These are phyloP conservation scores for Solanum hybrid DNA, from an alignment of 305 asterid species.

Conservation along the genomic window DNA sequence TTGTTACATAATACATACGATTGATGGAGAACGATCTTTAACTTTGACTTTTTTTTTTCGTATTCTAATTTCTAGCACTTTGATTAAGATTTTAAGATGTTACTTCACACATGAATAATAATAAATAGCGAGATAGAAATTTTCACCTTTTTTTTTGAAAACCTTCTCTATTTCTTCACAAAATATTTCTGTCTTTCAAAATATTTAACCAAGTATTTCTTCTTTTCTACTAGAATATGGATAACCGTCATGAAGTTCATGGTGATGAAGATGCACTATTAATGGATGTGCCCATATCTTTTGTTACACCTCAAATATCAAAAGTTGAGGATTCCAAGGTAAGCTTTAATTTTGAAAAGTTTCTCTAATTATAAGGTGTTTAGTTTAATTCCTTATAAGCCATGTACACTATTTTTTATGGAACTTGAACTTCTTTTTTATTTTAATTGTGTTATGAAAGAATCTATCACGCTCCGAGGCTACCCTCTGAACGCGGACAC, in stretches of 20 bases:
- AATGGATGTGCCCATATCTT: background rate
- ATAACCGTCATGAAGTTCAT: background rate
- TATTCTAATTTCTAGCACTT: background rate
- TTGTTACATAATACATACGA: background rate
- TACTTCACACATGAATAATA: background rate
- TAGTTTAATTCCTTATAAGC: background rate
- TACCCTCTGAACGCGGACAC: background rate
- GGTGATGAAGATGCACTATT: background rate
- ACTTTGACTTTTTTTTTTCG: background rate
- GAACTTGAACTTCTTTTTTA: background rate
- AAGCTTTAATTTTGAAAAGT: background rate
- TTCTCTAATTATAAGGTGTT: background rate
- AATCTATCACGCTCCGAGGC: background rate
- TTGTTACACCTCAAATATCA: background rate
- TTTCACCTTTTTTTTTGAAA: background rate
- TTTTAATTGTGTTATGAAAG: background rate
- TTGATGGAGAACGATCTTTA: background rate
- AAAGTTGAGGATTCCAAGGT: background rate
- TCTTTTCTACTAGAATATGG: background rate
- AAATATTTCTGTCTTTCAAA: background rate
- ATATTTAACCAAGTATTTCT: background rate
- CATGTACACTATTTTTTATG: background rate
- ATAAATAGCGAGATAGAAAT: background rate
- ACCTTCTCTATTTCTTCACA: background rate
- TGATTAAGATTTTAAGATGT: background rate